phyloP scores from a whole-genome alignment of 148 eudicot genomes.

The Silene latifolia region DNA sequence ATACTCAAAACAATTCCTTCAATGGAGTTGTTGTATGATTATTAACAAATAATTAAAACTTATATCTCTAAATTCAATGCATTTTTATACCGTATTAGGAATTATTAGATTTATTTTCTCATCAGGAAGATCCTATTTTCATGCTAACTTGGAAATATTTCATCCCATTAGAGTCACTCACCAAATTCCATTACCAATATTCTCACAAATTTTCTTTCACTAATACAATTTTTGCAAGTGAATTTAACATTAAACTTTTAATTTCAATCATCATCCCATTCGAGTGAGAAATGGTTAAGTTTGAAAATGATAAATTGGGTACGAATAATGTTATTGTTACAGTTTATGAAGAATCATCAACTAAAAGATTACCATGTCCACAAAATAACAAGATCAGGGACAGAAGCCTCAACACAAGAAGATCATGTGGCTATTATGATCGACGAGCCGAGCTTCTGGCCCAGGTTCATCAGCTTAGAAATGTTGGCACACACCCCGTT shows the following conservation, averaged over 20 bases:
- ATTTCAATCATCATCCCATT: background rate
- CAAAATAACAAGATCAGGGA: conserved; percentile 17
- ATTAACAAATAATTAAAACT: background rate
- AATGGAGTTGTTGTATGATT: conserved; percentile 26
- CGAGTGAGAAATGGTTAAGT: conserved; percentile 9
- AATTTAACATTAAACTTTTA: background rate
- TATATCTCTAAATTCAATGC: background rate
- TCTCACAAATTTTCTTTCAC: background rate
- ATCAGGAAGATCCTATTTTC: conserved; percentile 25
- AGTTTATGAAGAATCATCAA: conserved; percentile 40
- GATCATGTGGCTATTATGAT: conserved; percentile 36
- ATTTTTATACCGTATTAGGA: conserved; percentile 6
- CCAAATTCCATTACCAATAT: background rate
- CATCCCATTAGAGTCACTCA: background rate
- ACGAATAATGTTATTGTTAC: conserved; percentile 40
- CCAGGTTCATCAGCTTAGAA: conserved; percentile 43
- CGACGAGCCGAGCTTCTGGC: conserved; percentile 57
- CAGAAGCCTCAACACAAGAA: background rate
- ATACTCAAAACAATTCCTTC: background rate
- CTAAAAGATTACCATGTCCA: background rate
- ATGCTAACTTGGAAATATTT: background rate
- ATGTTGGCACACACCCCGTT: conserved; percentile 10
- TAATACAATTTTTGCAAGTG: no score
- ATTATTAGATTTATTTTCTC: conserved; percentile 18
- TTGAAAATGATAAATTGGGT: conserved; percentile 10